phyloP scores from a whole-genome alignment of 1,284 basidiomycete species.

The Fistulinella cinereoalba region DNA sequence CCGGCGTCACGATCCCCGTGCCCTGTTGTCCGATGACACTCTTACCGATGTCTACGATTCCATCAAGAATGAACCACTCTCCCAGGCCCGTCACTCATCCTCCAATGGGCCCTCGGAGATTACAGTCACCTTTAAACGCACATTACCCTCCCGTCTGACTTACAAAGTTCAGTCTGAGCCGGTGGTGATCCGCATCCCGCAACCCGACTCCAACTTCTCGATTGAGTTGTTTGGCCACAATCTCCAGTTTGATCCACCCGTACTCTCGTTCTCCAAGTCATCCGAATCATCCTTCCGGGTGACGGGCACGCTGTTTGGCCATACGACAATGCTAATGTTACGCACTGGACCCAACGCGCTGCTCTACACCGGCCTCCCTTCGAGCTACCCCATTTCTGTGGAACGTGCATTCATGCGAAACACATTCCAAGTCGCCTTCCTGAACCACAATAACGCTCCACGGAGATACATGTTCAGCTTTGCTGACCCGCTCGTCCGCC shows the following conservation, averaged over 20 bases:
- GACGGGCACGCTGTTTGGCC: slow-evolving; percentile 77
- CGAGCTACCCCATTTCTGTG: slow-evolving; percentile 72
- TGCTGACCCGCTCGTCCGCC: slow-evolving; percentile 67
- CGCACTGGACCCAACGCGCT: slow-evolving; percentile 78
- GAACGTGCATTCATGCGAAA: slow-evolving; percentile 93
- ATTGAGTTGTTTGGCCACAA: slow-evolving; percentile 86
- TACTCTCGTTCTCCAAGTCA: slow-evolving; percentile 73
- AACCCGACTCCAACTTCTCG: slow-evolving; percentile 71
- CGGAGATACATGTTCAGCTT: slow-evolving; percentile 93
- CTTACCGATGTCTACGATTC: slow-evolving; percentile 77
- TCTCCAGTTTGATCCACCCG: slow-evolving; percentile 79
- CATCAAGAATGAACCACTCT: slow-evolving; percentile 67
- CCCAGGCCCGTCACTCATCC: slow-evolving; percentile 61
- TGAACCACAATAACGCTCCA: slow-evolving; percentile 64
- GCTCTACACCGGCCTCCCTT: slow-evolving; percentile 75
- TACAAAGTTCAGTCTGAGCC: slow-evolving; percentile 84
- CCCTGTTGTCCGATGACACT: slow-evolving; percentile 68
- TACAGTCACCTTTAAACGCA: slow-evolving; percentile 66
- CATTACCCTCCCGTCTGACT: slow-evolving; percentile 73
- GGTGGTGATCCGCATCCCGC: slow-evolving; percentile 79
- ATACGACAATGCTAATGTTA: slow-evolving; percentile 77
- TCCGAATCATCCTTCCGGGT: slow-evolving; percentile 84
- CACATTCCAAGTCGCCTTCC: slow-evolving; percentile 87
- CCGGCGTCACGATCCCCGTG: slow-evolving; percentile 66
- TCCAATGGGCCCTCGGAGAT: slow-evolving; percentile 45